Conservation (phyloP, 2,329 filamentous ascomycete species). For the Cryphonectria carpinicola region DNA sequence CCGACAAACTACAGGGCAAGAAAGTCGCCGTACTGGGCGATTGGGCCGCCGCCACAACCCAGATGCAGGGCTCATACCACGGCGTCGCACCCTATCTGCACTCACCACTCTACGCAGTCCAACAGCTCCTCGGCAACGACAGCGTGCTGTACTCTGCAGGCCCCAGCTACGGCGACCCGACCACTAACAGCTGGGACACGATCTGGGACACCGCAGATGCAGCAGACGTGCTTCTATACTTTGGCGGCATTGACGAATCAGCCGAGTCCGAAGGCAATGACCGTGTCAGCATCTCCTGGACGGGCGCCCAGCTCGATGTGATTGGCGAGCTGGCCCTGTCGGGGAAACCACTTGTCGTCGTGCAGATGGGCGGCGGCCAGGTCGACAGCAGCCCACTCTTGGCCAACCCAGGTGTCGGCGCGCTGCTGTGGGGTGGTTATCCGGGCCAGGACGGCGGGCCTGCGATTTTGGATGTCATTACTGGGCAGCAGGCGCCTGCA, state of each 20-base stretch:
- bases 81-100: conserved; percentile 60
- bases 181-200: conserved; percentile 37
- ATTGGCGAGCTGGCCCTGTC: conserved; percentile 51
- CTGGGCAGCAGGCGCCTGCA: conserved; percentile 53
- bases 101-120: conserved; percentile 53
- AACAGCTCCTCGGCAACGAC: conserved; percentile 22
- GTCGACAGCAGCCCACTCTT: conserved; percentile 56
- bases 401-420: conserved; percentile 50
- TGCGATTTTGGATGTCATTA: conserved; percentile 58
- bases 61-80: conserved; percentile 64
- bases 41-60: conserved; percentile 60
- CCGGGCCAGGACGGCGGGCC: conserved; percentile 63
- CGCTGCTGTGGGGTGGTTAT: conserved; percentile 61
- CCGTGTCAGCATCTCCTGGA: conserved; percentile 55
- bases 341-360: conserved; percentile 53
- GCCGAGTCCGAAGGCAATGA: conserved; percentile 58
- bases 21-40: conserved; percentile 60
- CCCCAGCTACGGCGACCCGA: conserved; percentile 32
- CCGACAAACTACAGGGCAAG: conserved; percentile 48
- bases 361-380: conserved; percentile 53
- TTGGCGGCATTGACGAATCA: conserved; percentile 58
- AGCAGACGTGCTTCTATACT: conserved; percentile 56
- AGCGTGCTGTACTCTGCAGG: conserved; percentile 32
- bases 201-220: conserved; percentile 45
- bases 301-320: conserved; percentile 53